Percentiles rank a stretch among this genome's conserved stretches.
Evolutionary conservation across 208 protist species (phyloP).

Genomic region (Leishmania amazonensis): DNA sequence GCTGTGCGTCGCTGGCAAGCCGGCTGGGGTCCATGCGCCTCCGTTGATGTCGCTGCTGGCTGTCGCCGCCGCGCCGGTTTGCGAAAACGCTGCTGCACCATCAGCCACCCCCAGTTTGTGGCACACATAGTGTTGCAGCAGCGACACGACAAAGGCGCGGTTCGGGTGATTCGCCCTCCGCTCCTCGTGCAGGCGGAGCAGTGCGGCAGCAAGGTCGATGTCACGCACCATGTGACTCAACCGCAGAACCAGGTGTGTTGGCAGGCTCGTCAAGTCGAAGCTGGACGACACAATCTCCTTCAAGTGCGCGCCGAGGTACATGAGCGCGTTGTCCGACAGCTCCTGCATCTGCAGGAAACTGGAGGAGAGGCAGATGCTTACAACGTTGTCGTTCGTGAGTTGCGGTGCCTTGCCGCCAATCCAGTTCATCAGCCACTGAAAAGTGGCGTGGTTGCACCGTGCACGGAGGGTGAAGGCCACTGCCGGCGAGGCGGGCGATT

Average conservation of each 20-base stretch:
- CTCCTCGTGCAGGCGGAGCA: slow-evolving; percentile 53
- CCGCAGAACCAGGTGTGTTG: slow-evolving; percentile 51
- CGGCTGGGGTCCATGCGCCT: background rate
- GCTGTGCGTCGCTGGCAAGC: background rate
- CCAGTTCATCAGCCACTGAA: slow-evolving; percentile 76
- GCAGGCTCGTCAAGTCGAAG: slow-evolving; percentile 64
- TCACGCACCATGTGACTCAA: slow-evolving; percentile 54
- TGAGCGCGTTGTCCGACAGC: slow-evolving; percentile 54
- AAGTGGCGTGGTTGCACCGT: slow-evolving; percentile 70
- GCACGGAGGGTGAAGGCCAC: slow-evolving; percentile 51
- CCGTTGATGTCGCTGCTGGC: background rate
- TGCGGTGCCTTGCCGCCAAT: slow-evolving; percentile 38
- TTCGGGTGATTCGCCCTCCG: slow-evolving; percentile 39
- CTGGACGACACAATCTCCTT: slow-evolving; percentile 54
- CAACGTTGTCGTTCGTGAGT: slow-evolving; percentile 55
- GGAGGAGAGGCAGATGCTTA: slow-evolving; percentile 69
- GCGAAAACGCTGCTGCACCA: background rate
- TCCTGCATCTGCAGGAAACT: slow-evolving; percentile 72
- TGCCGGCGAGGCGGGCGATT: slow-evolving; percentile 1
- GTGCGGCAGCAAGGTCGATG: slow-evolving; percentile 43
- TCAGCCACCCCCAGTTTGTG: slow-evolving; percentile 19
- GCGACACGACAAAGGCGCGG: slow-evolving; percentile 57
- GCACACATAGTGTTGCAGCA: slow-evolving; percentile 59
- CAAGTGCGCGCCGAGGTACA: slow-evolving; percentile 61
- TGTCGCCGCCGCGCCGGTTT: background rate